phyloP scores from a whole-genome alignment of 768 basidiomycete species.

The Hemileccinum impolitum region DNA sequence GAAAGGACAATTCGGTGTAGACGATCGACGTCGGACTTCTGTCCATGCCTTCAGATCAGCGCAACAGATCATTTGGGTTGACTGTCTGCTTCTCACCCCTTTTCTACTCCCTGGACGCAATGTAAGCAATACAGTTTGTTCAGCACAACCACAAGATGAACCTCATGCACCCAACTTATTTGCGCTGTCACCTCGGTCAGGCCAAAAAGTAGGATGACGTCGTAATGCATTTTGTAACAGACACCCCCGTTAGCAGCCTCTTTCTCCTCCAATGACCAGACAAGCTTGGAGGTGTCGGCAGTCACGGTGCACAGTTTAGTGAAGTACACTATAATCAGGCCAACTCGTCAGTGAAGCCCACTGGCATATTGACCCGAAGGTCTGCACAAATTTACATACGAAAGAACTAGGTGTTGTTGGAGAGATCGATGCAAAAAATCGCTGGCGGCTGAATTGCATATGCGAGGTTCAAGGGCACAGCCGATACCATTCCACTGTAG shows the following conservation, averaged over 20 bases:
- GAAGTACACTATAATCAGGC: neutral
- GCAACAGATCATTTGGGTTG: neutral
- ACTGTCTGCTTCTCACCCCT: neutral
- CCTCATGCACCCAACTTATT: slow-evolving; percentile 38
- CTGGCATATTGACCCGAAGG: too few species aligned
- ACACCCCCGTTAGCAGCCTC: neutral
- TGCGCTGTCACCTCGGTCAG: slow-evolving; percentile 44
- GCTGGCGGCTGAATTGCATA: too few species aligned
- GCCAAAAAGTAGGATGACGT: slow-evolving; percentile 39
- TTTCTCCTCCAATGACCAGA: neutral
- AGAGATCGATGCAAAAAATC: too few species aligned
- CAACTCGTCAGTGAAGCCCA: neutral
- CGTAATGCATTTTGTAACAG: slow-evolving; percentile 12
- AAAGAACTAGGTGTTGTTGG: too few species aligned
- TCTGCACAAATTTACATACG: too few species aligned
- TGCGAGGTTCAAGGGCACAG: too few species aligned
- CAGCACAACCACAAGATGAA: neutral
- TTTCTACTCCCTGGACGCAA: neutral
- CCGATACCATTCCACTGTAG: too few species aligned
- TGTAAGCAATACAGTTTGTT: neutral
- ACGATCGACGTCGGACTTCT: slow-evolving; percentile 32
- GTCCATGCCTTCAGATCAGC: neutral
- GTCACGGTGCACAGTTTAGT: slow-evolving; percentile 6
- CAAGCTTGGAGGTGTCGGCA: slow-evolving; percentile 6
- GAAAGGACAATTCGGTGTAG: too few species aligned